Evolutionary conservation across 495 filamentous ascomycete species (phyloP).

Genomic region (Podospora tetraspora): DNA sequence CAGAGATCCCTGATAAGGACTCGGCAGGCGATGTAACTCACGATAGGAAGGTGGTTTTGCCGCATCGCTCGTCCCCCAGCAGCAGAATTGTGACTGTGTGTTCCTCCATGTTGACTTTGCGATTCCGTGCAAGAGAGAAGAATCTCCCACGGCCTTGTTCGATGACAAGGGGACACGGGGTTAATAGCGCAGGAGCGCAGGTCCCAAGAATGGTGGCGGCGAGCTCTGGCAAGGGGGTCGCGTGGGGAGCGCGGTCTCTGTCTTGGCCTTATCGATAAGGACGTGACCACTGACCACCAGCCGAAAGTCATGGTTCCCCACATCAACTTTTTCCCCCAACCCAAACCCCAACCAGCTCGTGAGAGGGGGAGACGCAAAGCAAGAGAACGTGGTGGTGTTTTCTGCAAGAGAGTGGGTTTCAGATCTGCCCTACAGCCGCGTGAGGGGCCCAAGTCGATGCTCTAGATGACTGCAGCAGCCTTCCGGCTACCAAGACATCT

Average conservation of each 20-base stretch:
- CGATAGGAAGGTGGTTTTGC: slow-evolving; percentile 88
- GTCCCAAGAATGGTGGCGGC: background rate
- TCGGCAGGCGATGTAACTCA: slow-evolving; percentile 42
- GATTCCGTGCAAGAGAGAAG: background rate
- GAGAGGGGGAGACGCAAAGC: background rate
- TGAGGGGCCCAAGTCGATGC: background rate
- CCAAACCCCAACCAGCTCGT: background rate
- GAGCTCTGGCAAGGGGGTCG: background rate
- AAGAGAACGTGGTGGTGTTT: background rate
- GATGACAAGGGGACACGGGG: background rate
- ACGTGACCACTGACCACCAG: background rate
- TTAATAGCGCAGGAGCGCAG: background rate
- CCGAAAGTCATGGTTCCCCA: background rate
- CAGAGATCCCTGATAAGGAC: background rate
- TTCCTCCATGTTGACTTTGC: slow-evolving; percentile 33
- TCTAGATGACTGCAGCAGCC: slow-evolving; percentile 6
- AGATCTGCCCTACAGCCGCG: background rate
- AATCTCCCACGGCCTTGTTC: background rate
- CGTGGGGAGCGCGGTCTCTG: background rate
- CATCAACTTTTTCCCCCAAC: background rate
- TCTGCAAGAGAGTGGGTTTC: background rate
- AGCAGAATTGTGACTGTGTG: slow-evolving; percentile 64
- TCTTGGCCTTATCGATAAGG: background rate
- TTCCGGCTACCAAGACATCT: background rate
- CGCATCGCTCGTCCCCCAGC: slow-evolving; percentile 72